Evolutionary conservation across 2,329 filamentous ascomycete genomes (phyloP), one percentile per base, ranked within the genome.

Genomic region (Alternaria sp.): DNA sequence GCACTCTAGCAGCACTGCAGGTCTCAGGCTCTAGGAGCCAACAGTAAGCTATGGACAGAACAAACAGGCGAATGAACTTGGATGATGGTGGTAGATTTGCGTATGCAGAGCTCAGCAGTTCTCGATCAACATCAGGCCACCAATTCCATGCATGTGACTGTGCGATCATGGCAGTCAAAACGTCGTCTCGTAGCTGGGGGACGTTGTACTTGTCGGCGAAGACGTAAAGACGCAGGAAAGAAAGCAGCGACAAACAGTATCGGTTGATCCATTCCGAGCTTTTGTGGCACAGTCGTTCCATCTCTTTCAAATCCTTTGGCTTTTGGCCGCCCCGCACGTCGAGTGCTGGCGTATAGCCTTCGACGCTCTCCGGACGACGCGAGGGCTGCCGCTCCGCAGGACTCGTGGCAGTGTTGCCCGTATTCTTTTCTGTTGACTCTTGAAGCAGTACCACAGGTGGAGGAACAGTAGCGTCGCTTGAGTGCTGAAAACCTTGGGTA

Each of bases 21-120:
- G 0, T 15, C 2, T 1, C 26, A 12, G 1, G 2, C 2, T 18
- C 0, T 1, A 2, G 6, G n/a, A 20, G 10, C 25, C 47, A 20
- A 30, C 1, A 2, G 47, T 14, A 21, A 1, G 26, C 47, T 15
- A 12, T 21, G 26, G n/a, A 21, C 5, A 51, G 2, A 0, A 51
- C 47, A 0, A 51, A 51, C 11, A 51, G 2, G 26, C 26, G 26
- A 10, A 33, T 51, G 47, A 51, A 51, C 18, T 33, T 33, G 4
- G 47, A 51, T 3, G 47, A 51, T 14, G 12, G 8, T 2, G 47
- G 47, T 3, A 51, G 12, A 15, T 21, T 23, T 21, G 26, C 26
- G 47, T 30, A 15, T 1, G 47, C 26, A 10, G 2, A 10, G 1
- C 21, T 5, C 0, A 51, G 3, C 7, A 51, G 0, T 9, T n/a